Evolutionary conservation across 1,139 yeast species (phyloP).

Genomic region (Yamadazyma friedrichii): DNA sequence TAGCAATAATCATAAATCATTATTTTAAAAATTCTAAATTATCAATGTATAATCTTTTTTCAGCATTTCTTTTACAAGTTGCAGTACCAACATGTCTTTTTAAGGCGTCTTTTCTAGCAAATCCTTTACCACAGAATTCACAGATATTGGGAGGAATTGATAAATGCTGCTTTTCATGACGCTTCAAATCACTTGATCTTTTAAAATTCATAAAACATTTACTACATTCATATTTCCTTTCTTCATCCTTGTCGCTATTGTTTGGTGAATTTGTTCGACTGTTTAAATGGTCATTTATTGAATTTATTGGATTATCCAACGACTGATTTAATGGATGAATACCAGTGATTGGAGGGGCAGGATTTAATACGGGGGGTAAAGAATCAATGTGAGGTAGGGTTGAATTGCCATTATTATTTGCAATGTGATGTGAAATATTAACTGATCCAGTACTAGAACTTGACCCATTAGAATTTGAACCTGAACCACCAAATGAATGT

Average conservation of each 20-base stretch:
- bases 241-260: constrained; percentile 4
- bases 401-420: background rate
- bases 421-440: background rate
- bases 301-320: background rate
- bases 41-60: constrained; percentile 40
- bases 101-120: constrained; percentile 78
- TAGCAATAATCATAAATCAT: constrained; percentile 2
- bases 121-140: constrained; percentile 73
- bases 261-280: background rate
- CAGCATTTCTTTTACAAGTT: constrained; percentile 69
- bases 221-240: constrained; percentile 41
- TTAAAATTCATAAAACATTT: constrained; percentile 58
- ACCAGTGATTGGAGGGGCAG: background rate
- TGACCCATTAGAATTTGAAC: constrained; percentile 2
- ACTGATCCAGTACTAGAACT: constrained; percentile 3
- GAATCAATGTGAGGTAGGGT: background rate
- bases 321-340: background rate
- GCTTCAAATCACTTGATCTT: constrained; percentile 60
- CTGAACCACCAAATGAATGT: background rate
- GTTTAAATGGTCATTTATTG: background rate
- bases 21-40: constrained; percentile 29
- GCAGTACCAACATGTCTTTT: constrained; percentile 71
- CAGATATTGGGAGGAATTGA: constrained; percentile 67
- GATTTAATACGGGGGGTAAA: background rate
- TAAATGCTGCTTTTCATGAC: constrained; percentile 63